Evolutionary conservation across 208 protist genomes (phyloP).

Genomic region (Endotrypanum monterogeii): DNA sequence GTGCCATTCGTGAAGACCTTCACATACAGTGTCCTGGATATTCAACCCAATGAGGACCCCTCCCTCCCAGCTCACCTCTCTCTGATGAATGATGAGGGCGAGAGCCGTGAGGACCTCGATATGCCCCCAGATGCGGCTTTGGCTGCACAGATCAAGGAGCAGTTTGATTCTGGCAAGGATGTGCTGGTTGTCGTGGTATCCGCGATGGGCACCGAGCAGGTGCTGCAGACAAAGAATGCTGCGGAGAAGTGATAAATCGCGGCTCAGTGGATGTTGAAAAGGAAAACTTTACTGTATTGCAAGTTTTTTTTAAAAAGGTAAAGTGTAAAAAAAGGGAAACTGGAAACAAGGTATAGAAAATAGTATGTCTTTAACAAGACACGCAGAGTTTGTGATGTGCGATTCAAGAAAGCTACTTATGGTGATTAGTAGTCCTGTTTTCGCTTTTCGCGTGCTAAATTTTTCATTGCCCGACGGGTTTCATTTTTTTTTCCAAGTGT

Average conservation of each 20-base stretch:
- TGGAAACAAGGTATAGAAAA: no score
- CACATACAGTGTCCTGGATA: constrained; percentile 96
- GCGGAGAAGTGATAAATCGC: constrained; percentile 44
- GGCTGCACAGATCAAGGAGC: constrained; percentile 87
- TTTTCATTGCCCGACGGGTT: neutral
- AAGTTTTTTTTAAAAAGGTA: no score
- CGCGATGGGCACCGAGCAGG: constrained; percentile 96
- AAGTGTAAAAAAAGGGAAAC: neutral
- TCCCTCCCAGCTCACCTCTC: constrained; percentile 73
- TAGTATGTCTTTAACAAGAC: no score
- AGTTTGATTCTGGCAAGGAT: constrained; percentile 94
- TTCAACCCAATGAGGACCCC: constrained; percentile 90
- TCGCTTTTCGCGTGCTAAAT: neutral
- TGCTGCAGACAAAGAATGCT: constrained; percentile 94
- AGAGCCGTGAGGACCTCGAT: constrained; percentile 95
- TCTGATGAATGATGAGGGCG: constrained; percentile 93
- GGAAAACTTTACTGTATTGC: no score
- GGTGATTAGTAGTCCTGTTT: neutral
- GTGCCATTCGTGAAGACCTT: constrained; percentile 94
- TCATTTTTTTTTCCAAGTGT: neutral
- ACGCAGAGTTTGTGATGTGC: neutral
- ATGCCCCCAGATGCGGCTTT: constrained; percentile 93
- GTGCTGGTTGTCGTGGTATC: constrained; percentile 93
- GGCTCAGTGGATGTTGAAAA: no score
- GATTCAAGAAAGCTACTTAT: neutral